Conservation (phyloP, 176 grass and related monocot species). For the Poa annua region DNA sequence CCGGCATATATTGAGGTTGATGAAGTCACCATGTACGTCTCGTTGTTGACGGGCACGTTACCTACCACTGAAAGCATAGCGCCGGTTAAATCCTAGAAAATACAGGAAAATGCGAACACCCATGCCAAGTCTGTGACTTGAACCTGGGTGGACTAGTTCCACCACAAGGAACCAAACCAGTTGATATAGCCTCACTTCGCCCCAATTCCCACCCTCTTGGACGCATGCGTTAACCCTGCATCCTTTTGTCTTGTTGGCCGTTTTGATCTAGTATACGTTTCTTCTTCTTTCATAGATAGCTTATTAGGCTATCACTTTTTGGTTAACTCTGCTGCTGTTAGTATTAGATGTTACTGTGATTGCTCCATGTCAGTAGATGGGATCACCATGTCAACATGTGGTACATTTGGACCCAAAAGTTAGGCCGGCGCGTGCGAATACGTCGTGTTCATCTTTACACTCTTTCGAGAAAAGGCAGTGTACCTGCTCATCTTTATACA, state of each 20-base stretch:
- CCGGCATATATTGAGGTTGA: too few relatives aligned
- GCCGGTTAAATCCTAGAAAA: too few relatives aligned
- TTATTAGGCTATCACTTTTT: background rate
- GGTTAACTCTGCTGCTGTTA: background rate
- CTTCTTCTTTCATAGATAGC: background rate
- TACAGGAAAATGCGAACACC: too few relatives aligned
- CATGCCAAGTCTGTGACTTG: too few relatives aligned
- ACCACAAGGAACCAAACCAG: too few relatives aligned
- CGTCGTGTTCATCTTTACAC: background rate
- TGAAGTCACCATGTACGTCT: too few relatives aligned
- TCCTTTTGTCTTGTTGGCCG: background rate
- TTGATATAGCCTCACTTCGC: too few relatives aligned
- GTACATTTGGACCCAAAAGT: background rate
- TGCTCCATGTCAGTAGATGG: background rate
- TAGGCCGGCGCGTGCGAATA: background rate
- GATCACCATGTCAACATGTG: slow-evolving; percentile 12
- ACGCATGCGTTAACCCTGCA: background rate
- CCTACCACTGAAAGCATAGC: too few relatives aligned
- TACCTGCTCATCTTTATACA: background rate
- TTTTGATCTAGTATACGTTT: background rate
- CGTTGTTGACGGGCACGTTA: too few relatives aligned
- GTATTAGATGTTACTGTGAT: background rate
- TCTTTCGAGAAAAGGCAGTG: too few relatives aligned
- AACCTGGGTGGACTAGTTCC: too few relatives aligned
- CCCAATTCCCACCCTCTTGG: slow-evolving; percentile 19